phyloP scores from a whole-genome alignment of 1,139 yeast genomes.

The Blastobotrys proliferans region DNA sequence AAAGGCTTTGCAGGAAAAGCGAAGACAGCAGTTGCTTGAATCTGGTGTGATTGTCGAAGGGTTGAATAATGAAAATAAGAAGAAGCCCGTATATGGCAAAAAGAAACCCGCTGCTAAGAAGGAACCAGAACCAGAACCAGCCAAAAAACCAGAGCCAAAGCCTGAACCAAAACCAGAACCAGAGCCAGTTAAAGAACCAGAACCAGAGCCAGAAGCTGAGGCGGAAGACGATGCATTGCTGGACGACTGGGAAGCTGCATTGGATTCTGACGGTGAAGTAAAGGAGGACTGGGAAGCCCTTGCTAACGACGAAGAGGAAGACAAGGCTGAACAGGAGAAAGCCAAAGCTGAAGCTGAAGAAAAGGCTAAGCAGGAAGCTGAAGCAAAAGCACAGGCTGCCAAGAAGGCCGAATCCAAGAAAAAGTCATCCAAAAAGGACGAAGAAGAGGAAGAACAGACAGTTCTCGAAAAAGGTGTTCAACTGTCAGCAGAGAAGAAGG shows the following conservation, averaged over 20 bases:
- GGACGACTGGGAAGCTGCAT: slow-evolving; percentile 40
- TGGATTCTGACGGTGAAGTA: slow-evolving; percentile 39
- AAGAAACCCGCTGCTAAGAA: slow-evolving; percentile 59
- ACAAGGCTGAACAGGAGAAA: slow-evolving; percentile 12
- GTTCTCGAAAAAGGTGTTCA: slow-evolving; percentile 28
- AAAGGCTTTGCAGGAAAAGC: slow-evolving; percentile 77
- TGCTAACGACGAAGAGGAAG: slow-evolving; percentile 28
- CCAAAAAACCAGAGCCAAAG: too few species aligned
- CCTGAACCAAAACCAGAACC: slow-evolving; percentile 22
- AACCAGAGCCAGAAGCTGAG: slow-evolving; percentile 25
- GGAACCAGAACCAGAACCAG: slow-evolving; percentile 34
- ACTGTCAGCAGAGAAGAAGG: slow-evolving; percentile 22
- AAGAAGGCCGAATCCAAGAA: slow-evolving; percentile 19
- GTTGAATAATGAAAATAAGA: slow-evolving; percentile 52
- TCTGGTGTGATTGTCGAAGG: slow-evolving; percentile 77
- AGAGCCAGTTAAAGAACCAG: slow-evolving; percentile 26
- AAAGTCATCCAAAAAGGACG: slow-evolving; percentile 21
- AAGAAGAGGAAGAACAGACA: slow-evolving; percentile 29
- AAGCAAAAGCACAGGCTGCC: slow-evolving; percentile 20
- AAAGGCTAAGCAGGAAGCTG: slow-evolving; percentile 22
- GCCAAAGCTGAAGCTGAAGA: slow-evolving; percentile 18
- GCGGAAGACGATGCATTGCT: slow-evolving; percentile 33
- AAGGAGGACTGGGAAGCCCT: slow-evolving; percentile 32
- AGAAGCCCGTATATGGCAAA: slow-evolving; percentile 69
- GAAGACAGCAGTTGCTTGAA: slow-evolving; percentile 80